These are phyloP conservation scores for Nakaseomyces sp. DNA, from an alignment of 1,139 yeast genomes.

Conservation along the genomic window DNA sequence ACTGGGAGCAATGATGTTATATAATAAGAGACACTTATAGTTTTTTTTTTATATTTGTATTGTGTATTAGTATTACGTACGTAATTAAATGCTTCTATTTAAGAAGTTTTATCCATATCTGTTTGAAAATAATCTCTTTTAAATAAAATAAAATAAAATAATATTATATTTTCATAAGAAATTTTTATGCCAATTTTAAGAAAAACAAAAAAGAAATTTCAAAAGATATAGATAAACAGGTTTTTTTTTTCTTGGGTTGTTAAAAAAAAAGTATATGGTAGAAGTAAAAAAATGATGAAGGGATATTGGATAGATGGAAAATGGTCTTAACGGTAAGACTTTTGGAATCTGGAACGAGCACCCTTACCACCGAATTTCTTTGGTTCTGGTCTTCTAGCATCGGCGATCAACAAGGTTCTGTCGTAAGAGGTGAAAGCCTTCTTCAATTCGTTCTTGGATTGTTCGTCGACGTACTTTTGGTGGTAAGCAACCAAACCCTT, in stretches of 20 bases:
- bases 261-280: slow-evolving; percentile 5
- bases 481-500: slow-evolving; percentile 99
- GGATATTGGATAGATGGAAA: slow-evolving; percentile 1
- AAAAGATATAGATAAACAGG: slow-evolving; percentile 11
- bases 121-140: background rate
- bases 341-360: slow-evolving; percentile 99
- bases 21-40: no score
- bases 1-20: no score
- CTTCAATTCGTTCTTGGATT: slow-evolving; percentile 98
- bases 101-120: background rate
- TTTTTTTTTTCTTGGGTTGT: background rate
- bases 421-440: slow-evolving; percentile 95
- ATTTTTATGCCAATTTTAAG: slow-evolving; percentile 1
- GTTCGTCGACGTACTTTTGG: slow-evolving; percentile 98
- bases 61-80: slow-evolving; percentile 4
- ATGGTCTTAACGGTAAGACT: slow-evolving; percentile 90
- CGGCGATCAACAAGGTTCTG: slow-evolving; percentile 99
- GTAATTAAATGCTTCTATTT: slow-evolving; percentile 4
- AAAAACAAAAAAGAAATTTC: slow-evolving; percentile 8
- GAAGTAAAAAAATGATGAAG: slow-evolving; percentile 8
- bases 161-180: slow-evolving; percentile 1
- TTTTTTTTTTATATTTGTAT: background rate
- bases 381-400: slow-evolving; percentile 99
- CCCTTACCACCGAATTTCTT: slow-evolving; percentile 99
- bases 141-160: background rate